Evolutionary conservation across 164 flowering plant species (phyloP), one percentile per base, ranked within the genome.

Genomic region (Berberis thunbergii): DNA sequence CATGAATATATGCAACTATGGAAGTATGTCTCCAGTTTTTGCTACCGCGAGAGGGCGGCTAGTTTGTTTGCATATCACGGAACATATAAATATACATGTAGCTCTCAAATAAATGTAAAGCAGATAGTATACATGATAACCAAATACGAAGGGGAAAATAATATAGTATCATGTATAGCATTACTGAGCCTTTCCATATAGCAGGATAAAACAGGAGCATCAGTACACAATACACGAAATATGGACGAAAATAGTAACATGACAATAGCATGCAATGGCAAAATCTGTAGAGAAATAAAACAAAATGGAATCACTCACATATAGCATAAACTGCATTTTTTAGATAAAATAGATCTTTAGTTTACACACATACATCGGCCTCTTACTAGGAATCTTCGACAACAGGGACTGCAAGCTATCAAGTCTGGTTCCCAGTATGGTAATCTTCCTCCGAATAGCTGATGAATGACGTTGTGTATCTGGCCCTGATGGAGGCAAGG

Each of bases 401-500:
- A 91, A 73, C 61, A 81, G 77, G 67, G 90, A 79, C 73, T 86
- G 86, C 61, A 94, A 74, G 76, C 79, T 84, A 68, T 91, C 97
- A 64, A 94, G 81, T 73, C 90, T 79, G 43, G 99, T 91, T 59
- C 91, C 84, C 45, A 94, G 67, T 54, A 94, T 89, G 4, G 94
- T 91, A 59, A 87, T 85, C 81, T 94, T 94, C 73, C 99, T 80
- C 62, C 96, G 64, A 45, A 78, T 81, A 1, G 96, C 80, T 48
- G 99, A 94, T 10, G 76, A 72, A 76, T 87, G 86, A 6, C 96
- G 85, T 68, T 89, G 93, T 38, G 86, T 67, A 9, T 87, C 96
- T 45, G 88, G 87, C 64, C 97, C 97, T 2, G 96, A 75, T 38
- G 82, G 70, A 4, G 89, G 78, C 54, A 78, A 55, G 2, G 91